Evolutionary conservation across 352 stramenopile genomes (phyloP), one percentile per base, ranked within the genome.

Genomic region (Blastocystis sp.): DNA sequence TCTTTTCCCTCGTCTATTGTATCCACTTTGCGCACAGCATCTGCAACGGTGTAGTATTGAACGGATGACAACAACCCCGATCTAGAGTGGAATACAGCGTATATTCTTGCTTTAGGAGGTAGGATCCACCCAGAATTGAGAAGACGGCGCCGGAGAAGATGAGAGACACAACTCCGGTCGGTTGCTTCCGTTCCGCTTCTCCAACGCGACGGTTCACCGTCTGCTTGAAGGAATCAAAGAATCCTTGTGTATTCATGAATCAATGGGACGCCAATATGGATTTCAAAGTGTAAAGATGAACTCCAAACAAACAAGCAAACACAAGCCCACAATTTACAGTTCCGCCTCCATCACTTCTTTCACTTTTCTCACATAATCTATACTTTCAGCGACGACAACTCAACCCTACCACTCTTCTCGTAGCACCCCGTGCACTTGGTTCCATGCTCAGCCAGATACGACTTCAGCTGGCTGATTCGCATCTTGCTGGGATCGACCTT

Each of bases 351-450:
- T 85, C 40, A 61, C 63, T 51, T 85, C 75, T 42, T 85, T 71
- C 53, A 85, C 75, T 29, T 75, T 85, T 21, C 63, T 18, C 21
- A 85, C 75, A 44, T 85, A 85, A 40, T 85, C 75, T 85, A 85
- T 16, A 53, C 0, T 44, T 53, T 7, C 71, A 0, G 4, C 11
- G 27, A 7, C 14, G 9, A 18, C 7, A 54, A 71, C 24, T 40
- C 29, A 4, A 16, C 29, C 40, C 24, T 85, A 85, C 75, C 75
- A 42, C 44, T 72, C 75, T 85, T 85, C 27, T 85, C 75, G 51
- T 85, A 85, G 51, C 75, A 85, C 11, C 75, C 75, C 24, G 46
- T 54, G 40, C 75, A 85, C 51, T 85, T 85, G 21, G 36, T 40
- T 71, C 63, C 63, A n/a, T 48, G 54, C 38, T 85, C 75, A 49